Base-by-base conservation (phyloP, 2,329 filamentous ascomycete species). In the Graphilbum fragrans region DNA sequence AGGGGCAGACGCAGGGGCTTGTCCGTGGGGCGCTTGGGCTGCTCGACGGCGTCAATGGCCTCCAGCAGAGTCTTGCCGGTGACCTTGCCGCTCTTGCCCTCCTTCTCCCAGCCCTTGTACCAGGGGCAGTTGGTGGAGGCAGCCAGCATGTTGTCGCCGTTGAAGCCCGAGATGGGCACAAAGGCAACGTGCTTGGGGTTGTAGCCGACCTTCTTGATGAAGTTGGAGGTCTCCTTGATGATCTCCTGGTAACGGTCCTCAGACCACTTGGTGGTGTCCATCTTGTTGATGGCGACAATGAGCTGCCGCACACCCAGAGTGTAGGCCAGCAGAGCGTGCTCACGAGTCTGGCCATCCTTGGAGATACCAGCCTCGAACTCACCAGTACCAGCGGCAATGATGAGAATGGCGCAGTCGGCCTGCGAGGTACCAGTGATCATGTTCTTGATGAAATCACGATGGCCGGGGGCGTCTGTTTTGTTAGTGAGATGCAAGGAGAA, bases 371-470 rank as follows among this genome's bases (percentile, higher is more conserved):
- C 92, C 82, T 98, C 92, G 82, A 98, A 98, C 82, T 98, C 92
- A 95, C 92, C 92, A 86, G 87, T 94, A 79, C 92, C 92, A 64
- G 92, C 87, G 61, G 90, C 92, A 73, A 98, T 98, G 76, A 98
- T 96, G 78, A 98, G 88, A 70, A 98, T 86, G 64, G 92, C 92
- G 75, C 92, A 96, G 67, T 98, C 92, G 61, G 92, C 92, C 84
- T 96, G 92, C 70, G 92, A 98, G 65, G 92, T 96, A 88, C 92
- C 92, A 83, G 92, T 96, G 72, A 98, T 98, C 92, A 98, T 98
- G 88, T 96, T 98, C 90, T 98, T 98, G 86, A 98, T 96, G 81
- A 96, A 98, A 67, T 98, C 92, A 92, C 92, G 90, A 75, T 98
- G 92, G 74, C 92, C 92, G 63, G 92, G 92, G 69, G 92, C 92